A percentile compares a stretch with the other conserved stretches of the same genome.
These are phyloP conservation scores for Podospora appendiculata DNA, from an alignment of 495 filamentous ascomycete genomes.

Conservation along the genomic window DNA sequence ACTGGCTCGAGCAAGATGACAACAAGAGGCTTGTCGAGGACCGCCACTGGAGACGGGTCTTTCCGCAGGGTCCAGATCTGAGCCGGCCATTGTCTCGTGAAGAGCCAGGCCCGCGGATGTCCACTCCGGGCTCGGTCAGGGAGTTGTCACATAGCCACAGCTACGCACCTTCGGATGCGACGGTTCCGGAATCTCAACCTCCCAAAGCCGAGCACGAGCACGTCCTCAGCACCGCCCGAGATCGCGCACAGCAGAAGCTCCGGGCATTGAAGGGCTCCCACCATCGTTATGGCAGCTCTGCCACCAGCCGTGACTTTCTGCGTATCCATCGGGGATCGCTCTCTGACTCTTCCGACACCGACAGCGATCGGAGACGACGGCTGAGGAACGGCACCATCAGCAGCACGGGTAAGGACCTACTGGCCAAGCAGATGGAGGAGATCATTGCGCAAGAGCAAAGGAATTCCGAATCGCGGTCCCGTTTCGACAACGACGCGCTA, in stretches of 20 bases:
- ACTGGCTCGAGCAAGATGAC: slow-evolving; percentile 72
- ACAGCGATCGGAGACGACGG: slow-evolving; percentile 32
- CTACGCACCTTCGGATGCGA: slow-evolving; percentile 3
- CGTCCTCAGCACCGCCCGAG: slow-evolving; percentile 26
- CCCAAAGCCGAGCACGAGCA: slow-evolving; percentile 21
- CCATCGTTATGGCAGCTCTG: slow-evolving; percentile 33
- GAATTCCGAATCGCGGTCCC: slow-evolving; percentile 23
- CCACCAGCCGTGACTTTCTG: slow-evolving; percentile 32
- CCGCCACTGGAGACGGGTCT: slow-evolving; percentile 61
- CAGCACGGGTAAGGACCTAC: slow-evolving; percentile 41
- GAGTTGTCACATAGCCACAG: slow-evolving; percentile 8
- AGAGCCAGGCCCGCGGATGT: slow-evolving; percentile 5
- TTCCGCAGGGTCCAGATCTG: slow-evolving; percentile 34
- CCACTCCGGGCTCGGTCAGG: slow-evolving; percentile 18
- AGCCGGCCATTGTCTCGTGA: slow-evolving; percentile 14
- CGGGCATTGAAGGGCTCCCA: slow-evolving; percentile 40
- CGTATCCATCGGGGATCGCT: slow-evolving; percentile 30
- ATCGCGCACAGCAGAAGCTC: slow-evolving; percentile 41
- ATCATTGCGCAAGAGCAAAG: slow-evolving; percentile 48
- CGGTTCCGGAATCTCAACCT: slow-evolving; percentile 6
- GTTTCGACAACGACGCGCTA: slow-evolving; percentile 20
- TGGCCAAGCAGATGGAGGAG: slow-evolving; percentile 63
- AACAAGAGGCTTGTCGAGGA: slow-evolving; percentile 74
- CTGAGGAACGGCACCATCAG: slow-evolving; percentile 28
- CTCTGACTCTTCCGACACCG: slow-evolving; percentile 41